Percentiles rank a stretch among this genome's conserved stretches.
Conservation (phyloP, 1,139 yeast species). For the Casaregolazyma suthepensis region DNA sequence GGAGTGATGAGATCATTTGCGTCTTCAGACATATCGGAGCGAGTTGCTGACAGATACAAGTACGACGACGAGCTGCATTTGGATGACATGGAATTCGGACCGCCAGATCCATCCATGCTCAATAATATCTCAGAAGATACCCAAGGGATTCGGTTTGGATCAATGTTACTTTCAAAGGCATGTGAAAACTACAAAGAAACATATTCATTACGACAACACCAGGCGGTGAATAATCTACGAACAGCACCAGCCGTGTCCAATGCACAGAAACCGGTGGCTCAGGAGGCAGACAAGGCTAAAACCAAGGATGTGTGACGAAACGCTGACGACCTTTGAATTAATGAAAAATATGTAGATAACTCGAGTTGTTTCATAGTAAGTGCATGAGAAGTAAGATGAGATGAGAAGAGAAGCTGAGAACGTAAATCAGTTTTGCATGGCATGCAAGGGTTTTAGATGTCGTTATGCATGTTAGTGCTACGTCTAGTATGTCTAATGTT, state of each 20-base stretch:
- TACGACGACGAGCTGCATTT: slow-evolving; percentile 61
- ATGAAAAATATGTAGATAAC: background rate
- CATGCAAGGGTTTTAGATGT: too few species aligned
- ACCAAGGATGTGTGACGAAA: slow-evolving; percentile 15
- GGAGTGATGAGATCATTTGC: slow-evolving; percentile 31
- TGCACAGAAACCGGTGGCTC: slow-evolving; percentile 25
- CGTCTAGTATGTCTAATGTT: too few species aligned
- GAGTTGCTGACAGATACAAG: slow-evolving; percentile 55
- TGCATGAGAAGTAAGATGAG: background rate
- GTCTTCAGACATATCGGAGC: background rate
- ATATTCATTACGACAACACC: slow-evolving; percentile 41
- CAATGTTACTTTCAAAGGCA: slow-evolving; percentile 82
- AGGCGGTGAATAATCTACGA: slow-evolving; percentile 29
- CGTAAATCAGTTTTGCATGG: too few species aligned
- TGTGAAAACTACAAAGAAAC: slow-evolving; percentile 61
- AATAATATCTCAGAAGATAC: slow-evolving; percentile 83
- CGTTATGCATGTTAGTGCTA: too few species aligned
- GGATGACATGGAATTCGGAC: slow-evolving; percentile 49
- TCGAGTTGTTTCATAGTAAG: background rate
- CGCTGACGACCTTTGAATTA: background rate
- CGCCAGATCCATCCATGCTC: slow-evolving; percentile 58
- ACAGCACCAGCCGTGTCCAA: slow-evolving; percentile 15
- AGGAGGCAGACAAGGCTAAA: slow-evolving; percentile 14
- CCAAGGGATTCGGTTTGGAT: slow-evolving; percentile 83
- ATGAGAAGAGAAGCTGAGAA: background rate